Base-by-base conservation (phyloP, 2,329 filamentous ascomycete species). In the Neofusicoccum cordaticola region DNA sequence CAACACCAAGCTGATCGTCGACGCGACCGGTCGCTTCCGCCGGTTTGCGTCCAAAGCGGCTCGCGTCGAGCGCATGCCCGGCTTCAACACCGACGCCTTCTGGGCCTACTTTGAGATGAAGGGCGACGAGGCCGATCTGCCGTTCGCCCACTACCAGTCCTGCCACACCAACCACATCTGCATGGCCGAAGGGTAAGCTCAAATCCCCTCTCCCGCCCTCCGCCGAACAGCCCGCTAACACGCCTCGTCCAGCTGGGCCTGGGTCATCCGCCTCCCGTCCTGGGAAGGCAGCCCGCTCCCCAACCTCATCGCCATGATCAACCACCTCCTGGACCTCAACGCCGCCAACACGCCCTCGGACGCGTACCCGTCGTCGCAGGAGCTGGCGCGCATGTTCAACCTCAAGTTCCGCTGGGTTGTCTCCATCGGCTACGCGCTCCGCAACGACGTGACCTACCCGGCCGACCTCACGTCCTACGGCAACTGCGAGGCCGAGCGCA, bases 141-240 rank as follows among this genome's bases (percentile, higher is more conserved):
- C 47, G 12, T 27, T 51, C 13, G 8, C 22, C 3, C 47, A 51
- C 27, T 51, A 51, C 47, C 22, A 51, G 12, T 51, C 47, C 27
- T 51, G 47, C 47, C 47, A 51, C 47, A 51, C 47, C 22, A 51
- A 51, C 47, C 47, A 51, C 47, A 51, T 51, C 47, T 51, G 47
- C 47, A 22, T 51, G 9, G 47, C 47, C 47, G 47, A 51, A 51
- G 47, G 47, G 47, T 51, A 51, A 51, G 47, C 27, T n/a, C 12
- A 9, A 8, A 1, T 6, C 7, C 15, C 8, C 12, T 17, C 45
- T 11, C 8, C 45, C 17, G 11, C 13, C 22, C 12, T 15, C 47
- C 4, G 27, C 27, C 27, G 27, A 51, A 35, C 22, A 35, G 17
- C 27, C 22, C 47, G 12, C 47, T 34, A 27, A 51, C 22, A 51